Evolutionary conservation across 139 green algal species (phyloP).

Genomic region (Chlamydomonas schloesseri): DNA sequence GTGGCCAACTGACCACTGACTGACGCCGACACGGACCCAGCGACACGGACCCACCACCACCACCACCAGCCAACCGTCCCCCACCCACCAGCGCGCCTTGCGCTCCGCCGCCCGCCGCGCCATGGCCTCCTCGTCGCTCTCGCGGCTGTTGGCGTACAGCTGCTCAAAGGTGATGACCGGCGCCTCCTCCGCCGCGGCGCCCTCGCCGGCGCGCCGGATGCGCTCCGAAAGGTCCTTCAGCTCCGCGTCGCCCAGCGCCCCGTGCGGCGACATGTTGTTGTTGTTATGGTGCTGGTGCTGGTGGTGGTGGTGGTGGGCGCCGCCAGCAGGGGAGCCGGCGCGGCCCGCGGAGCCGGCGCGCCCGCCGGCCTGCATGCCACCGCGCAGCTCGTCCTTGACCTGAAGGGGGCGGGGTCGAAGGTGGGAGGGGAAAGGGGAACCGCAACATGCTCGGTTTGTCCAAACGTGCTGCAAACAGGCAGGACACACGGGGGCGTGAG

Average conservation of each 20-base stretch:
- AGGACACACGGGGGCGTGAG: no score
- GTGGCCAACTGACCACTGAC: not conserved
- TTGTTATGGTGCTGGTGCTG: no score
- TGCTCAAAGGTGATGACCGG: conserved; percentile 36
- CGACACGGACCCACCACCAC: no score
- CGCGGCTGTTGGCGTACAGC: conserved; percentile 24
- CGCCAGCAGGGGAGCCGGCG: not conserved
- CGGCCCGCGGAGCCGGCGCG: not conserved
- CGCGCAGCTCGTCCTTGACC: conserved; percentile 24
- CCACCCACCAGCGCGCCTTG: conserved; percentile 35
- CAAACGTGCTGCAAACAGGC: no score
- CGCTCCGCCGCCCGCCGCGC: conserved; percentile 30
- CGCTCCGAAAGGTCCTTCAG: conserved; percentile 23
- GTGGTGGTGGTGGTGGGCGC: not conserved
- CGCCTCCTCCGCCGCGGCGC: not conserved
- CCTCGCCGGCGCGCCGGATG: conserved; percentile 35
- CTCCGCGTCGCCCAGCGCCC: not conserved
- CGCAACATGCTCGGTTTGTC: no score
- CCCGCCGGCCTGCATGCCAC: not conserved
- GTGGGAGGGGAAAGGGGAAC: no score
- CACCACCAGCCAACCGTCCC: no score
- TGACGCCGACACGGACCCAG: not conserved
- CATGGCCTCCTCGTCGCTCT: conserved; percentile 39
- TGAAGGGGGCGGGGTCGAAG: no score
- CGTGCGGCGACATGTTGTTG: not conserved